These are phyloP conservation scores for Inga laurina DNA, from an alignment of 306 rosid species.

Conservation along the genomic window DNA sequence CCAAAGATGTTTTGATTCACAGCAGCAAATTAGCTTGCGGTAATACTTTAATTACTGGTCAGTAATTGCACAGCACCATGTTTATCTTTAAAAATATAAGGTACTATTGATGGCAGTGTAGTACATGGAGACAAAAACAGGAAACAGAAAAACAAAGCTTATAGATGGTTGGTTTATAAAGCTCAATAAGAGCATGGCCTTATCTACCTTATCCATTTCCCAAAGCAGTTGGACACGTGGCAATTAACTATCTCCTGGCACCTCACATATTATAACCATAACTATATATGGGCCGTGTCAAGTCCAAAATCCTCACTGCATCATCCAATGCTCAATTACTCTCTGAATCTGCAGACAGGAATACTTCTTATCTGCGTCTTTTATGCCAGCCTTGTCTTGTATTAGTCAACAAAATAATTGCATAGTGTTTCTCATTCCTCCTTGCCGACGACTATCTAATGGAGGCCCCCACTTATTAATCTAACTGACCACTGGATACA, in stretches of 20 bases:
- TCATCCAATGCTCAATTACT: constrained; percentile 37
- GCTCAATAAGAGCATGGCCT: not conserved
- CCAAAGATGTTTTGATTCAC: constrained; percentile 78
- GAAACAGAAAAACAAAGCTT: constrained; percentile 7
- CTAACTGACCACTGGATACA: not conserved
- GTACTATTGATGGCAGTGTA: not conserved
- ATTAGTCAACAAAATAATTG: constrained; percentile 15
- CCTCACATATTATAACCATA: constrained; percentile 28
- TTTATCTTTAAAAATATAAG: not conserved
- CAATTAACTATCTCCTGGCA: constrained; percentile 26
- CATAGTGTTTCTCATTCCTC: constrained; percentile 16
- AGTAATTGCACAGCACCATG: constrained; percentile 20
- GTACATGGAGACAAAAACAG: constrained; percentile 10
- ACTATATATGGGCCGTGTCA: constrained; percentile 26
- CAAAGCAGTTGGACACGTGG: constrained; percentile 32
- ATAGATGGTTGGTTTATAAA: constrained; percentile 21
- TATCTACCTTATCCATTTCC: not conserved
- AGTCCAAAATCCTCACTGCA: constrained; percentile 33
- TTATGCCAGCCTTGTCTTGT: constrained; percentile 26
- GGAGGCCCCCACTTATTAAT: not conserved
- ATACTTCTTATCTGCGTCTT: constrained; percentile 18
- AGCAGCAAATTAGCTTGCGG: constrained; percentile 76
- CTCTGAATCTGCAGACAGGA: constrained; percentile 22
- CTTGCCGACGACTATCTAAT: not conserved
- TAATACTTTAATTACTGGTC: constrained; percentile 38